A percentile compares a stretch with the other conserved stretches of the same genome.
Evolutionary conservation across 305 asterid species (phyloP).

Genomic region (Withania somnifera): DNA sequence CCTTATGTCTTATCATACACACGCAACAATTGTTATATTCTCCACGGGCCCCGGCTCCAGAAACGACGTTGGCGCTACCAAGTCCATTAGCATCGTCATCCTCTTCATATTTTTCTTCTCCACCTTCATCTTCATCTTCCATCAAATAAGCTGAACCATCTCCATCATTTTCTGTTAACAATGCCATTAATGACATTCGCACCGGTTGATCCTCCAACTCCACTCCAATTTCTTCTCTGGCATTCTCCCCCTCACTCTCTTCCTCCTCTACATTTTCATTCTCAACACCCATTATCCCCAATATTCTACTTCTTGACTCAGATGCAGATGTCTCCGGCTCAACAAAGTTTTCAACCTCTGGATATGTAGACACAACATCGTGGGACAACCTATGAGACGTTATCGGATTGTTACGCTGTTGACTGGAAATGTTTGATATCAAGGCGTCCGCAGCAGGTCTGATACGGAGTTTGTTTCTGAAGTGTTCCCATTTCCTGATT

Average conservation of each 20-base stretch:
- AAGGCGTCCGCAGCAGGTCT: conserved; percentile 24
- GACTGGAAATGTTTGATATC: conserved; percentile 25
- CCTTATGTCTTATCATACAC: conserved; percentile 70
- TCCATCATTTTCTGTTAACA: conserved; percentile 52
- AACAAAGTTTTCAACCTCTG: not conserved
- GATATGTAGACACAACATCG: not conserved
- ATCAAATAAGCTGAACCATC: conserved; percentile 17
- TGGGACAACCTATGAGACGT: conserved; percentile 23
- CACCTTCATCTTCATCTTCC: conserved; percentile 21
- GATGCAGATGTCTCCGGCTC: not conserved
- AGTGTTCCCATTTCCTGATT: conserved; percentile 37
- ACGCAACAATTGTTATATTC: conserved; percentile 47
- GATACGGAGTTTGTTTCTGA: conserved; percentile 49
- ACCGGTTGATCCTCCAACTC: conserved; percentile 14
- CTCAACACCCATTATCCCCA: not conserved
- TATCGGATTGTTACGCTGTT: conserved; percentile 21
- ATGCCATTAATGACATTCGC: conserved; percentile 57
- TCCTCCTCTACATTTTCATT: conserved; percentile 6
- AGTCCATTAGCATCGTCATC: conserved; percentile 1
- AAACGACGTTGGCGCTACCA: not conserved
- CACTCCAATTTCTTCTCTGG: conserved; percentile 5
- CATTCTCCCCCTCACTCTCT: conserved; percentile 10
- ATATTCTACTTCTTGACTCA: not conserved
- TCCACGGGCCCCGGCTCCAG: conserved; percentile 6
- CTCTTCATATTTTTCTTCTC: conserved; percentile 1